Evolutionary conservation across 2,329 filamentous ascomycete genomes (phyloP), one percentile per base, ranked within the genome.

Genomic region (Neonectria punicea): DNA sequence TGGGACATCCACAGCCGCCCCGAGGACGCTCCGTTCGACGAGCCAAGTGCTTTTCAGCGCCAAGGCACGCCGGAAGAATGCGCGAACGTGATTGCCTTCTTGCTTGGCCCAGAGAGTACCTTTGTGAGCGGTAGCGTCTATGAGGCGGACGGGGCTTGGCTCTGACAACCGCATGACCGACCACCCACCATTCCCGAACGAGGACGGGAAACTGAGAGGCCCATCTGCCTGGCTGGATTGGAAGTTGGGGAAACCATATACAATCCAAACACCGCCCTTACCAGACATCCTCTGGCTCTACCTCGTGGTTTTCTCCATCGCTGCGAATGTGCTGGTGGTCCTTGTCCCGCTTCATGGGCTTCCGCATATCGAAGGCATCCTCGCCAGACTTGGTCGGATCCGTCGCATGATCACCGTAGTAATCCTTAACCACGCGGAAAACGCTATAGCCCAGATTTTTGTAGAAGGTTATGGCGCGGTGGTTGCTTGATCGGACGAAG

Each of bases 351-450:
- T 88, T 92, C 82, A 95, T 89, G 41, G 93, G 89, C 79, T 98
- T 98, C 70, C 96, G 89, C 96, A 99, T 99, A 81, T 99, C 96
- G 78, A 93, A 96, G 18, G 95, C 96, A 82, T 98, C 95, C 80
- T 97, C 94, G 55, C 89, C 87, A 16, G 82, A 83, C 65, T 86
- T 83, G 10, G 85, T 87, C 4, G 89, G 87, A 58, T 89, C 87
- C 58, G 83, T 86, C 32, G 90, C 87, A 76, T 97, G 92, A 77
- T 98, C 94, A 68, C 92, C 93, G 76, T 99, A 99, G 80, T 99
- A 99, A 74, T 92, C 92, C 73, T 93, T 90, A 49, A 99, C 95
- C 10, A 93, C 88, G 50, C 96, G 87, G 80, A 92, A 99, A 51
- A 98, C 92, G 63, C 89, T 94, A 78, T 99, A 97, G 70, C 96